Percentiles rank a stretch among this genome's conserved stretches.
Evolutionary conservation across 2,329 filamentous ascomycete species (phyloP).

Genomic region (Cordyceps militaris): DNA sequence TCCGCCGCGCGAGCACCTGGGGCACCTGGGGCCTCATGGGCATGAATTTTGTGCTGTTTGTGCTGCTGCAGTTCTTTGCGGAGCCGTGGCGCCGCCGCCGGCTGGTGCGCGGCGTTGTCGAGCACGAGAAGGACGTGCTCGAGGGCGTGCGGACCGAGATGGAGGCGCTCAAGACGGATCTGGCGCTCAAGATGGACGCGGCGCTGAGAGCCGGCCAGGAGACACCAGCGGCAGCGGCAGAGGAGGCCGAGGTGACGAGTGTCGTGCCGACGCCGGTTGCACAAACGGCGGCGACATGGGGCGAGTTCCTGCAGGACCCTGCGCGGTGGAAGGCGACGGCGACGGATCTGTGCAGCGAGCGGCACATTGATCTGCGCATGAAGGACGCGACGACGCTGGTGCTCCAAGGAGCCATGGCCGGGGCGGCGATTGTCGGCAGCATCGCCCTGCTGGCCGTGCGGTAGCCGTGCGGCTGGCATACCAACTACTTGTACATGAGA

Average conservation of each 20-base stretch:
- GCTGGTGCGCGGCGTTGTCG: conserved; percentile 76
- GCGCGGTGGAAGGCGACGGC: conserved; percentile 41
- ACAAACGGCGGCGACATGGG: conserved; percentile 30
- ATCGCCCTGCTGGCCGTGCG: conserved; percentile 43
- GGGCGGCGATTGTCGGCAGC: conserved; percentile 53
- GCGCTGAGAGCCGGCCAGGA: conserved; percentile 9
- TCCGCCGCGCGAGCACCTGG: conserved; percentile 93
- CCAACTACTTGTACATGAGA: conserved; percentile 1
- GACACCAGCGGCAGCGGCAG: conserved; percentile 15
- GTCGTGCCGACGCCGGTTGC: neutral
- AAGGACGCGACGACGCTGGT: conserved; percentile 64
- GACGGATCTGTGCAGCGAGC: conserved; percentile 59
- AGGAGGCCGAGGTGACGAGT: neutral
- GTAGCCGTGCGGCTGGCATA: neutral
- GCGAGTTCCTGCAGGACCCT: conserved; percentile 34
- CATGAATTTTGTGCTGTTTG: conserved; percentile 82
- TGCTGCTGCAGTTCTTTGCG: conserved; percentile 79
- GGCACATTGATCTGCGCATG: conserved; percentile 56
- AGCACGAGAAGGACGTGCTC: conserved; percentile 59
- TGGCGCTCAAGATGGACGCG: conserved; percentile 19
- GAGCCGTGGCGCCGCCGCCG: conserved; percentile 84
- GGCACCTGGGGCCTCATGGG: conserved; percentile 98
- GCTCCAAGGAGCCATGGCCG: conserved; percentile 58
- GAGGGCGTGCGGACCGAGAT: conserved; percentile 42
- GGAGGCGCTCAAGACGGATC: conserved; percentile 24